Base-by-base conservation (phyloP, 2,329 filamentous ascomycete species). In the Hirsutella minnesotensis region DNA sequence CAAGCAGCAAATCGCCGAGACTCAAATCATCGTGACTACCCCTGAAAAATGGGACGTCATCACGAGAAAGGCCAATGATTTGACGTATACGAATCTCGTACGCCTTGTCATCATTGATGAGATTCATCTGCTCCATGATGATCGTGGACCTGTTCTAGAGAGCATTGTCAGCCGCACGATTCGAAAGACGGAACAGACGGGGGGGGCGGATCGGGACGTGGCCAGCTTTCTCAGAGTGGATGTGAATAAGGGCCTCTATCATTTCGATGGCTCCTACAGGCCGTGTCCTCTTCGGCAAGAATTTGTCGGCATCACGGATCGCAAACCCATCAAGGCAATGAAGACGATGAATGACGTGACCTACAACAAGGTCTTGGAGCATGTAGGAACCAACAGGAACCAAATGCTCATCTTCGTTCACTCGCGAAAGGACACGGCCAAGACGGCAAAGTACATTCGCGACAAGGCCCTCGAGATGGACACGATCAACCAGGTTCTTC, bases 321-420 rank as follows among this genome's bases (percentile, higher is more conserved):
- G 92, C 67, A 96, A 96, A 62, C 86, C 92, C 5, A 98, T 98
- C 66, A 98, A 96, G 66, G 92, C 98, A 62, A 70, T 98, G 43
- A 95, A 96, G 72, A 94, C 86, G 1, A 98, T 98, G 92, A 98
- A 98, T 57, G 92, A 98, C 54, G 89, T 98, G 43, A 95, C 88
- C 45, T 98, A 98, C 63, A 94, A 82, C 50, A 98, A 98, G 63
- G 89, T 95, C 22, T 77, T 98, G 43, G 92, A 98, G 62, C 90
- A 96, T 58, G 90, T 95, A 24, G 92, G 92, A 7, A 81, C 83
- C 46, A 83, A 94, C 56, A 80, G 86, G 49, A 95, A 98, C 55
- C 92, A 98, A 62, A 95, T 98, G 89, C 78, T 98, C 33, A 95
- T 98, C 46, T 98, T 98, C 57, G 92, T 98, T 5, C 94, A 98